These are phyloP conservation scores for Forsythia suspensa DNA, from an alignment of 257 asterid genomes.

Conservation along the genomic window DNA sequence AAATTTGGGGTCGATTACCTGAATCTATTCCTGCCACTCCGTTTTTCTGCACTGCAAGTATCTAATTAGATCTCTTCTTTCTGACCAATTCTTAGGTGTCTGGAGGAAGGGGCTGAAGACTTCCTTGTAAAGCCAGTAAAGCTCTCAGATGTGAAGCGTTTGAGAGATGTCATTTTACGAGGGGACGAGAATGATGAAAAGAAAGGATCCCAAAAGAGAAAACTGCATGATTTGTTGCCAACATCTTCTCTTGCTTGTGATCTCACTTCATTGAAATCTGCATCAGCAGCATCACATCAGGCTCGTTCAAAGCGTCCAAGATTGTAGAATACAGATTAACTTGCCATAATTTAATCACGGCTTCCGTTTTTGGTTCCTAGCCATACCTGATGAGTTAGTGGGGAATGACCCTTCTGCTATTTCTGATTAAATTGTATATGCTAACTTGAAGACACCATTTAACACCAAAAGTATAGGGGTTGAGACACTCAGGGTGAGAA, in stretches of 20 bases:
- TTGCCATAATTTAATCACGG: background rate
- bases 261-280: conserved; percentile 16
- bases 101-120: conserved; percentile 90
- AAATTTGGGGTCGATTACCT: background rate
- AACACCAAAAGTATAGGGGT: too few relatives aligned
- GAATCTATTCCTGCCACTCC: background rate
- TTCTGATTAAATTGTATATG: conserved; percentile 21
- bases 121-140: conserved; percentile 82
- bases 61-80: background rate
- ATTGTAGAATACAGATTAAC: conserved; percentile 15
- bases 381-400: background rate
- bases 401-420: background rate
- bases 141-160: conserved; percentile 71
- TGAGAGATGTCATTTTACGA: conserved; percentile 47
- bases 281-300: conserved; percentile 1
- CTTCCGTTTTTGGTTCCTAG: background rate
- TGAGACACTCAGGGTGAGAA: background rate
- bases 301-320: conserved; percentile 33
- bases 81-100: conserved; percentile 40
- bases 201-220: conserved; percentile 46
- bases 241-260: conserved; percentile 24
- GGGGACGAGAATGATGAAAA: conserved; percentile 32
- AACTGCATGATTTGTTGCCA: conserved; percentile 22
- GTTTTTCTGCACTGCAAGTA: background rate
- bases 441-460: background rate